These are phyloP conservation scores for Bjerkandera adusta DNA, from an alignment of 1,284 basidiomycete species.

Conservation along the genomic window DNA sequence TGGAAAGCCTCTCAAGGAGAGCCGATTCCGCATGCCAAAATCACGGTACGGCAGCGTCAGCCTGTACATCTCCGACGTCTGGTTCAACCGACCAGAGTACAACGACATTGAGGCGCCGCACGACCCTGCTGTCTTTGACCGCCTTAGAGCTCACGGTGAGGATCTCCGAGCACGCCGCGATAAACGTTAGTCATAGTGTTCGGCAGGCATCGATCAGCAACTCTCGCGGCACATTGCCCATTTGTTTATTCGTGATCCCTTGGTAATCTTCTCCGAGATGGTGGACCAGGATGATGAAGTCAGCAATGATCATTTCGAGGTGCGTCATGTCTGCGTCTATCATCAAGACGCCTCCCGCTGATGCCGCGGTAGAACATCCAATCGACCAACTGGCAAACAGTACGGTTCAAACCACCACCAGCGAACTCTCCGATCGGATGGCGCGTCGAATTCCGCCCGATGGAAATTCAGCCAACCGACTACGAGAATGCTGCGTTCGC, in stretches of 20 bases:
- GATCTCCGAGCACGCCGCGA: conserved; percentile 6
- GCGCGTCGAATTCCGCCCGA: conserved; percentile 97
- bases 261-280: conserved; percentile 94
- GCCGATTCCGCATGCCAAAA: conserved; percentile 84
- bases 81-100: conserved; percentile 88
- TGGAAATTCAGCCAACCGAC: conserved; percentile 99
- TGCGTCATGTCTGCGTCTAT: conserved; percentile 27
- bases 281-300: conserved; percentile 87
- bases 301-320: conserved; percentile 97
- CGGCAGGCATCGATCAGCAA: conserved; percentile 79
- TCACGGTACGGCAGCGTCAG: conserved; percentile 97
- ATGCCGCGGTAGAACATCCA: conserved; percentile 77
- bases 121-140: conserved; percentile 71
- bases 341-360: neutral
- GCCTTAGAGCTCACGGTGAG: conserved; percentile 73
- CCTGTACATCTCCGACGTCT: conserved; percentile 87
- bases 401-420: conserved; percentile 98
- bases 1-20: conserved; percentile 71
- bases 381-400: conserved; percentile 99
- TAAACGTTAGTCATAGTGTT: neutral
- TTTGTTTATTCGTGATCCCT: conserved; percentile 96
- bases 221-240: conserved; percentile 93
- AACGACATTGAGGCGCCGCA: conserved; percentile 88
- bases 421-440: conserved; percentile 92
- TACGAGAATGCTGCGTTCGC: conserved; percentile 99